Conservation (phyloP, 2,329 filamentous ascomycete species). For the Ceratocystis alfenasii region DNA sequence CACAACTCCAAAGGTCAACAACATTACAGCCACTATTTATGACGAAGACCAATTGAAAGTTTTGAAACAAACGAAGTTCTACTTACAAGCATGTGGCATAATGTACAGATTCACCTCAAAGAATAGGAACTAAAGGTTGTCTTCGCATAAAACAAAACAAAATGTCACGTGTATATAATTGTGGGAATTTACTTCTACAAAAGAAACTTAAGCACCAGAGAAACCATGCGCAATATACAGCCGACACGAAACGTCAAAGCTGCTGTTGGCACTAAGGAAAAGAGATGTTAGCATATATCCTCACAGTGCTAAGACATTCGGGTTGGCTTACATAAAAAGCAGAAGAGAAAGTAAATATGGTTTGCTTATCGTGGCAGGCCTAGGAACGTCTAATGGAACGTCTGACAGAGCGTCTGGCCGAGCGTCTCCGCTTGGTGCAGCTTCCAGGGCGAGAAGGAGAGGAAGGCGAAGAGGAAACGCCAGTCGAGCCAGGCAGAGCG, state of each 20-base stretch:
- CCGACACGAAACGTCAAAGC: background rate
- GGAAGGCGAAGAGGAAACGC: background rate
- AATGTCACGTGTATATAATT: background rate
- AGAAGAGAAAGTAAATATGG: slow-evolving; percentile 7
- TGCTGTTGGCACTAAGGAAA: background rate
- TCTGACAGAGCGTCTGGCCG: background rate
- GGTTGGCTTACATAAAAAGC: background rate
- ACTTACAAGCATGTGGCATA: no score
- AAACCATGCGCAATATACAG: background rate
- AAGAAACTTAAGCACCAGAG: background rate
- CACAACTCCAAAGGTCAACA: no score
- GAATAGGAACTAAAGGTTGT: no score
- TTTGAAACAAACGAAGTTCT: no score
- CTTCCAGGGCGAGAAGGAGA: background rate
- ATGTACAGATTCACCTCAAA: no score
- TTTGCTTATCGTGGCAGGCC: background rate
- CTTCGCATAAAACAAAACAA: background rate
- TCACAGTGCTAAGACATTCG: background rate
- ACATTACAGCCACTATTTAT: no score
- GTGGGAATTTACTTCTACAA: slow-evolving; percentile 8
- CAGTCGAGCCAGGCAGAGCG: background rate
- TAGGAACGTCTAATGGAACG: background rate
- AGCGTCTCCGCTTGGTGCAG: slow-evolving; percentile 2
- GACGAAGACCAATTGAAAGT: no score
- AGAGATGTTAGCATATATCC: background rate